phyloP scores from a whole-genome alignment of 306 rosid species.

The Gillenia trifoliata region DNA sequence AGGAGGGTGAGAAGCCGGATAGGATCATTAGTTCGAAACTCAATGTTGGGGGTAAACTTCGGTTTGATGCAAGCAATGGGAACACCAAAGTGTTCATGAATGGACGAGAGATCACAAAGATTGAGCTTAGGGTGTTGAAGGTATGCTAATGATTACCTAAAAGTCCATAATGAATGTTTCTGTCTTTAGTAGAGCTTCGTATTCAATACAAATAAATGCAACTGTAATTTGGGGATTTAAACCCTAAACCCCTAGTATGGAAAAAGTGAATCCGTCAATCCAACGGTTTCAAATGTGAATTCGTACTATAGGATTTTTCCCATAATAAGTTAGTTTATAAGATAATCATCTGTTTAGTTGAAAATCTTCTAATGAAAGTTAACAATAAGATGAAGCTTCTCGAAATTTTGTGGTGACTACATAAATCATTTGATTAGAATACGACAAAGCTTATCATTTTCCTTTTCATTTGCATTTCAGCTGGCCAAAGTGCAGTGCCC shows the following conservation, averaged over 20 bases:
- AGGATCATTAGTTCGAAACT: conserved; percentile 71
- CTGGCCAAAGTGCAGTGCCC: conserved; percentile 93
- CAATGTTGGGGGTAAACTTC: conserved; percentile 81
- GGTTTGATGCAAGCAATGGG: conserved; percentile 69
- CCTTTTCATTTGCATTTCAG: conserved; percentile 36
- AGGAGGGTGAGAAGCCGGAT: conserved; percentile 92
- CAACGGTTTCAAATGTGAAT: background rate
- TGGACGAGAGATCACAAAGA: conserved; percentile 83
- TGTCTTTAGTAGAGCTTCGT: background rate
- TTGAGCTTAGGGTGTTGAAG: conserved; percentile 76
- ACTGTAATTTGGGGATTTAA: background rate
- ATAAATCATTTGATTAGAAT: background rate
- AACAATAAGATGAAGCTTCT: background rate
- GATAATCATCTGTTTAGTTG: background rate
- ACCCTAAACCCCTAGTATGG: background rate
- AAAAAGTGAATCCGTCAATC: background rate
- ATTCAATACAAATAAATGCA: background rate
- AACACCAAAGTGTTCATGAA: conserved; percentile 76
- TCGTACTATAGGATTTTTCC: background rate
- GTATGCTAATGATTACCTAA: conserved; percentile 27
- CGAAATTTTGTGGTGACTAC: background rate
- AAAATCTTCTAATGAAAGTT: background rate
- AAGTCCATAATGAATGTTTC: background rate
- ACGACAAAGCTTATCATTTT: conserved; percentile 10
- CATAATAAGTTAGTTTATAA: background rate